Conservation (phyloP, 2,329 filamentous ascomycete genomes). For the Claviceps paspali region DNA sequence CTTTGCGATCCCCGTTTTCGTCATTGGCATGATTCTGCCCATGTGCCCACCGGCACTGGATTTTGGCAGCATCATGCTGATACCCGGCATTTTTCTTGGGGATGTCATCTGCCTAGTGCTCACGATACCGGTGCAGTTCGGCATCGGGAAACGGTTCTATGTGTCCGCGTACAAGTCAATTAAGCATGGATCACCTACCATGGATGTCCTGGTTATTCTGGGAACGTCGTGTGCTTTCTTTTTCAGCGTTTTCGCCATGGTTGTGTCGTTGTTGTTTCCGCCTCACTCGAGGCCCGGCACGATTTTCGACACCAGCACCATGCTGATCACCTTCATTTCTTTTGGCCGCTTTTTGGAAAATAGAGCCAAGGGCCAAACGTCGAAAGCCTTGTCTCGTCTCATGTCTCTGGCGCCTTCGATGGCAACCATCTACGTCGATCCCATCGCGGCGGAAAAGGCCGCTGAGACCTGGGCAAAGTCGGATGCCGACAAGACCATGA, state of each 20-base stretch:
- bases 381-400: conserved; percentile 76
- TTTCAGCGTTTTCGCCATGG: conserved; percentile 80
- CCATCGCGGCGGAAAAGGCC: conserved; percentile 82
- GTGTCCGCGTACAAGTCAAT: conserved; percentile 84
- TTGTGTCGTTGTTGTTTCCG: conserved; percentile 58
- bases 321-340: conserved; percentile 93
- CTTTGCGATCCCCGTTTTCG: conserved; percentile 81
- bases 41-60: conserved; percentile 68
- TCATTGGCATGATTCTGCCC: conserved; percentile 86
- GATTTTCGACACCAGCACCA: conserved; percentile 94
- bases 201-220: conserved; percentile 91
- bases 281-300: conserved; percentile 73
- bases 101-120: conserved; percentile 72
- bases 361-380: conserved; percentile 87
- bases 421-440: conserved; percentile 91
- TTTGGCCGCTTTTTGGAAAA: conserved; percentile 89
- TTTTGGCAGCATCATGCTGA: conserved; percentile 51
- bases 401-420: conserved; percentile 96
- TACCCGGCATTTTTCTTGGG: conserved; percentile 72
- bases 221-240: conserved; percentile 94
- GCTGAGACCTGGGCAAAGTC: conserved; percentile 55
- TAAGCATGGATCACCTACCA: conserved; percentile 81
- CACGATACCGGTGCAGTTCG: conserved; percentile 90
- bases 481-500: conserved; percentile 15
- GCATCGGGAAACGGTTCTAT: conserved; percentile 90